Evolutionary conservation across 495 filamentous ascomycete genomes (phyloP).

Genomic region (Chaetomium fimeti): DNA sequence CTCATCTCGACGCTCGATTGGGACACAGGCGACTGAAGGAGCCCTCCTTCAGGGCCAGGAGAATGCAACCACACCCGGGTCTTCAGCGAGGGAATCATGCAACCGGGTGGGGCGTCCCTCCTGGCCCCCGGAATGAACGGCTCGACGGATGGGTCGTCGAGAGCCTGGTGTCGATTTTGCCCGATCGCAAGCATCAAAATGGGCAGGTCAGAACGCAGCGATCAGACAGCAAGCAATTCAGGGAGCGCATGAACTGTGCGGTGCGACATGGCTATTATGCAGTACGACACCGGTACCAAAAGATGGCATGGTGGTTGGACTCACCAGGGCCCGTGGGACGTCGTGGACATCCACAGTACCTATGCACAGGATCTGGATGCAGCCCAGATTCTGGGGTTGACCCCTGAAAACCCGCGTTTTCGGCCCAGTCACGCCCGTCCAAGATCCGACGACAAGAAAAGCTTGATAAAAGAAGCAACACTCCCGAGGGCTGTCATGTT

Average conservation of each 20-base stretch:
- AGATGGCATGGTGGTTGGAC: not conserved
- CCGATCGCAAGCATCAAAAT: not conserved
- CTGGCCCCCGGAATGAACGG: not conserved
- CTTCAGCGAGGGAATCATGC: not conserved
- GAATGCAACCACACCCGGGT: not conserved
- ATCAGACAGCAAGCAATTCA: not conserved
- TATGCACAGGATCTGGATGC: not conserved
- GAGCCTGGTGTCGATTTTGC: not conserved
- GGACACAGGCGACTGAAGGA: not conserved
- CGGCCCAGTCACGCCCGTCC: not conserved
- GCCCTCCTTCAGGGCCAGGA: not conserved
- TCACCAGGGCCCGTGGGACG: too few species aligned
- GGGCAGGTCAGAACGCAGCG: not conserved
- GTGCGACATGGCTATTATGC: not conserved
- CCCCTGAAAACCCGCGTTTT: not conserved
- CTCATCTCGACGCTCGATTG: not conserved
- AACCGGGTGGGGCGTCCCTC: not conserved
- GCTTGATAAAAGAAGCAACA: conserved; percentile 1
- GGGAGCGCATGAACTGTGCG: not conserved
- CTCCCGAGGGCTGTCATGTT: not conserved
- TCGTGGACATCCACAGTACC: too few species aligned
- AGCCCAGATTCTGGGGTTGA: not conserved
- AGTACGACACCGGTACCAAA: not conserved
- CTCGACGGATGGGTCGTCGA: not conserved
- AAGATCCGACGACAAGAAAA: not conserved